Conservation (phyloP, 768 basidiomycete genomes). For the Rhodotorula diobovata region DNA sequence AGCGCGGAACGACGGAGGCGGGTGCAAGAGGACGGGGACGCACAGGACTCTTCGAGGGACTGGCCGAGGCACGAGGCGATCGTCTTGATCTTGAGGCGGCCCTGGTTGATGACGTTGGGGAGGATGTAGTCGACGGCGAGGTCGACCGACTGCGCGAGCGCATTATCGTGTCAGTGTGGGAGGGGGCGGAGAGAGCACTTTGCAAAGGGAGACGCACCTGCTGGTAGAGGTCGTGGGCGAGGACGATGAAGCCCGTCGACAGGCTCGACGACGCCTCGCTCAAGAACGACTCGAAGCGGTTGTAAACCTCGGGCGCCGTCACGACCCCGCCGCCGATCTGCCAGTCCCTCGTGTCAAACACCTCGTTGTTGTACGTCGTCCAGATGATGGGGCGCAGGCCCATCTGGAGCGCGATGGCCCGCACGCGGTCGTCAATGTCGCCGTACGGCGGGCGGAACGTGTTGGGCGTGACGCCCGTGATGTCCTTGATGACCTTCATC, state of each 20-base stretch:
- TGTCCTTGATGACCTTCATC: constrained; percentile 75
- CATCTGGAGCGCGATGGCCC: constrained; percentile 77
- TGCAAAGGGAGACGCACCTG: background rate
- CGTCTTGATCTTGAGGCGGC: constrained; percentile 65
- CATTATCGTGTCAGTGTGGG: background rate
- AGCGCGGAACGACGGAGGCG: background rate
- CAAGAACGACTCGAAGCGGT: constrained; percentile 69
- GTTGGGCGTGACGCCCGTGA: constrained; percentile 65
- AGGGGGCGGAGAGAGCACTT: background rate
- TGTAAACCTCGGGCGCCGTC: constrained; percentile 54
- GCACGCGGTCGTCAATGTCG: constrained; percentile 73
- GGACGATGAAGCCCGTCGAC: constrained; percentile 76
- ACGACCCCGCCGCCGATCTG: constrained; percentile 66
- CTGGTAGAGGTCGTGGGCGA: constrained; percentile 75
- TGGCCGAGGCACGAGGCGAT: constrained; percentile 65
- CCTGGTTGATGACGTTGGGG: constrained; percentile 67
- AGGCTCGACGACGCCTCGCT: constrained; percentile 57
- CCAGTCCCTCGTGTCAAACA: constrained; percentile 58
- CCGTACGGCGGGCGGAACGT: constrained; percentile 66
- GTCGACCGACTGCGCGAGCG: constrained; percentile 60
- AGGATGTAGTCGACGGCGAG: constrained; percentile 81
- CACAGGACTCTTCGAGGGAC: constrained; percentile 59
- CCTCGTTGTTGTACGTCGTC: constrained; percentile 55
- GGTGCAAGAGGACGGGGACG: background rate
- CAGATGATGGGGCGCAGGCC: constrained; percentile 77